Evolutionary conservation across 805 yeast genomes (phyloP), one percentile per base, ranked within the genome.

Genomic region (Metschnikowia lachancei): DNA sequence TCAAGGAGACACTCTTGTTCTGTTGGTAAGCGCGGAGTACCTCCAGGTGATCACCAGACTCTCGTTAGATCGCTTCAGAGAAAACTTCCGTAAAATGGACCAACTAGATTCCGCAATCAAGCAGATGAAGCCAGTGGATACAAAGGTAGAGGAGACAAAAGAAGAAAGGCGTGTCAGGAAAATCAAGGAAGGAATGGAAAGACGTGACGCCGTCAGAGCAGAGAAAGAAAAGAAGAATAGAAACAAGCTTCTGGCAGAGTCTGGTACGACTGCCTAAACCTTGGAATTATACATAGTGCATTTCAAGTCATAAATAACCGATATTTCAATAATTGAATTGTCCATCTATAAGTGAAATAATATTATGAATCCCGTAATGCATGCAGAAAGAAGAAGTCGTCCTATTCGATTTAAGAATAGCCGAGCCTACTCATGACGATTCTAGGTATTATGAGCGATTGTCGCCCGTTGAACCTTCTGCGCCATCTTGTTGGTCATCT

Each of bases 21-120:
- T 75, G 12, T 62, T 83, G 39, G 94, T 87, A 0, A 57, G 68
- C 19, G 67, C 69, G 19, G 65, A 70, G 4, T 85, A 86, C 55
- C 61, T 87, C 20, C 47, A 67, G 10, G 57, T 79, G 33, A 61
- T 83, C 6, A 80, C 85, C 18, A 64, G 66, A 29, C 61, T 87
- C 40, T 78, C 91, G 0, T 56, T 68, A 9, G 85, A 80, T 41
- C 72, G 91, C 53, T 89, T 86, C 57, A 63, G 59, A 8, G 94
- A 87, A 58, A 88, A 88, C 63, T 68, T 66, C 39, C 69, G 66
- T 45, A 83, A 85, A 50, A 69, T 85, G 57, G 66, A 72, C 5
- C 75, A 70, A 42, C 59, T 87, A 17, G 67, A 71, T 40, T 45
- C 61, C 1, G 72, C 75, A 4, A 71, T 83, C 18, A 69, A 67